These are phyloP conservation scores for Exophiala sp. DNA, from an alignment of 2,329 filamentous ascomycete species.

Conservation along the genomic window DNA sequence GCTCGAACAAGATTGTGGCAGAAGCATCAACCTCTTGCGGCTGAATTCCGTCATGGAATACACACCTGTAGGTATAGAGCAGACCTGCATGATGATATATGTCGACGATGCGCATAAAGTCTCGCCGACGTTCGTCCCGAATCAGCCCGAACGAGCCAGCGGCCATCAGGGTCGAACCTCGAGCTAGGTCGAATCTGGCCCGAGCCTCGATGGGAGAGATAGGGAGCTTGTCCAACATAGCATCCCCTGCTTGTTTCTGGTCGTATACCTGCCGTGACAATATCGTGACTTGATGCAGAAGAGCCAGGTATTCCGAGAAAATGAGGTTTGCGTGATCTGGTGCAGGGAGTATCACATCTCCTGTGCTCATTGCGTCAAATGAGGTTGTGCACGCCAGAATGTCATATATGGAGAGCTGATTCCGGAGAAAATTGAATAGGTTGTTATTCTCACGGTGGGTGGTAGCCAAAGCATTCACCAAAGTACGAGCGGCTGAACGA, in stretches of 20 bases:
- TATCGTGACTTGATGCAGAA: slow-evolving; percentile 18
- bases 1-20: slow-evolving; percentile 16
- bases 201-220: slow-evolving; percentile 12
- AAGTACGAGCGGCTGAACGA: slow-evolving; percentile 17
- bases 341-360: slow-evolving; percentile 18
- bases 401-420: slow-evolving; percentile 23
- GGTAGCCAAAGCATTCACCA: slow-evolving; percentile 22
- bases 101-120: slow-evolving; percentile 29
- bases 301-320: slow-evolving; percentile 20
- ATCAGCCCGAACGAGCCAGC: slow-evolving; percentile 16
- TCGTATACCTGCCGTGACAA: slow-evolving; percentile 7
- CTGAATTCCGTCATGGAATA: slow-evolving; percentile 15
- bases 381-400: slow-evolving; percentile 21
- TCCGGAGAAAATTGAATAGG: slow-evolving; percentile 22
- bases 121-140: slow-evolving; percentile 17
- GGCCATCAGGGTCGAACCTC: slow-evolving; percentile 23
- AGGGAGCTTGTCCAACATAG: slow-evolving; percentile 2
- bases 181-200: slow-evolving; percentile 16
- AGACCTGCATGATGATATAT: slow-evolving; percentile 31
- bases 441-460: slow-evolving; percentile 20
- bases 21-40: slow-evolving; percentile 10
- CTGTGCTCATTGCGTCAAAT: slow-evolving; percentile 12
- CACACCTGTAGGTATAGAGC: slow-evolving; percentile 29
- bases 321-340: slow-evolving; percentile 18
- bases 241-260: background rate